Conservation (phyloP, 345 rosid genomes). For the Heritiera littoralis region DNA sequence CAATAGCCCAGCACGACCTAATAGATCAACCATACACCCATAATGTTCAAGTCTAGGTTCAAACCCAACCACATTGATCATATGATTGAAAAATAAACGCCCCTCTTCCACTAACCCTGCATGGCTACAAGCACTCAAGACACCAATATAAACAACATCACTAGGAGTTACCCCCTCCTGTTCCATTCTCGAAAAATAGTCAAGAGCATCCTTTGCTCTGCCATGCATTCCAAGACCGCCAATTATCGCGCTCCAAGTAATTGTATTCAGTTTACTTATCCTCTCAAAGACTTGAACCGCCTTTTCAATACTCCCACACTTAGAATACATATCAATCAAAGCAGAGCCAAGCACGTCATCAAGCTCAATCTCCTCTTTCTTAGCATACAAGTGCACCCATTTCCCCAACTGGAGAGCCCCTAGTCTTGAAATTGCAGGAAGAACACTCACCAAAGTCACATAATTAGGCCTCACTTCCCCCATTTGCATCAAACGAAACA, state of each 20-base stretch:
- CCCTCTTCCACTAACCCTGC: constrained; percentile 69
- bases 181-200: constrained; percentile 51
- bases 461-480: constrained; percentile 48
- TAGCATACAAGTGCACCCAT: constrained; percentile 70
- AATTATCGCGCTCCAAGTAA: constrained; percentile 68
- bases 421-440: constrained; percentile 56
- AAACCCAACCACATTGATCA: constrained; percentile 49
- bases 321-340: constrained; percentile 73
- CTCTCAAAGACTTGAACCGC: constrained; percentile 57
- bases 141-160: constrained; percentile 57
- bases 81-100: constrained; percentile 45
- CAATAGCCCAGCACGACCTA: constrained; percentile 61
- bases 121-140: constrained; percentile 69
- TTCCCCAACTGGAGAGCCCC: constrained; percentile 64
- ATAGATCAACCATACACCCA: constrained; percentile 74
- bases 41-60: constrained; percentile 75
- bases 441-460: constrained; percentile 68
- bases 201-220: constrained; percentile 53
- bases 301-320: constrained; percentile 69
- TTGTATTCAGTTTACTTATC: constrained; percentile 44
- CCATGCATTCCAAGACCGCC: constrained; percentile 73
- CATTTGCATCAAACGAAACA: constrained; percentile 56
- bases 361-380: constrained; percentile 41
- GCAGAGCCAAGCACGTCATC: constrained; percentile 71
- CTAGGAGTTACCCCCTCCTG: constrained; percentile 39